phyloP scores from a whole-genome alignment of 129 eudicot genomes.

The Helianthus tuberosus region DNA sequence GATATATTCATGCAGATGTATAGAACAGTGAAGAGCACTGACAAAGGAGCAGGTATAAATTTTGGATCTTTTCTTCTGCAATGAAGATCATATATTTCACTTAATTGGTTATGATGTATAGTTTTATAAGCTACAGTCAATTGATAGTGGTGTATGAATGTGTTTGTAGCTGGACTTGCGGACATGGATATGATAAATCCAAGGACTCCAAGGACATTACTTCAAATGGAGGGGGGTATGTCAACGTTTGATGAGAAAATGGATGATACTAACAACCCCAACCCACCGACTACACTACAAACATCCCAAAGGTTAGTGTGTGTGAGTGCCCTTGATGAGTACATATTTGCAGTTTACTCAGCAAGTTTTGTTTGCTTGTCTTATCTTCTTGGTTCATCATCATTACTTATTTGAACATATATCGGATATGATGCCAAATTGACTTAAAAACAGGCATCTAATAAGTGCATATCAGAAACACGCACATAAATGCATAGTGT shows the following conservation, averaged over 20 bases:
- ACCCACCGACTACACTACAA: slow-evolving; percentile 46
- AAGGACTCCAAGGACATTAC: slow-evolving; percentile 33
- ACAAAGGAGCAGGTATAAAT: slow-evolving; percentile 66
- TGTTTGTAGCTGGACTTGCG: slow-evolving; percentile 39
- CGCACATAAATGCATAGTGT: slow-evolving; percentile 34
- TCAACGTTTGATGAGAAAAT: slow-evolving; percentile 45
- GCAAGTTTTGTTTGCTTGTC: slow-evolving; percentile 34
- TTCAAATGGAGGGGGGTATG: slow-evolving; percentile 34
- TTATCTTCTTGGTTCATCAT: slow-evolving; percentile 28
- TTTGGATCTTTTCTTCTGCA: slow-evolving; percentile 40
- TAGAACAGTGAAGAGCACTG: slow-evolving; percentile 98
- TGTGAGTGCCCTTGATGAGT: slow-evolving; percentile 22
- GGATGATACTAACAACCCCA: slow-evolving; percentile 35
- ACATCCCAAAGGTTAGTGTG: slow-evolving; percentile 56
- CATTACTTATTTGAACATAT: slow-evolving; percentile 33
- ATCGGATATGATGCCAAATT: slow-evolving; percentile 19
- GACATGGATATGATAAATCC: slow-evolving; percentile 46
- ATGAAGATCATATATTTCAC: slow-evolving; percentile 18
- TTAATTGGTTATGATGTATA: slow-evolving; percentile 14
- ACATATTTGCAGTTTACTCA: slow-evolving; percentile 16
- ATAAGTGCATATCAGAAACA: slow-evolving; percentile 40
- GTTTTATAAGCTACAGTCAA: slow-evolving; percentile 29
- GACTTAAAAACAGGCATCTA: slow-evolving; percentile 39
- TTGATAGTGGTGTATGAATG: slow-evolving; percentile 26
- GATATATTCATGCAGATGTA: slow-evolving; percentile 79